These are phyloP conservation scores for Metschnikowia sp. DNA, from an alignment of 805 yeast species.

Conservation along the genomic window DNA sequence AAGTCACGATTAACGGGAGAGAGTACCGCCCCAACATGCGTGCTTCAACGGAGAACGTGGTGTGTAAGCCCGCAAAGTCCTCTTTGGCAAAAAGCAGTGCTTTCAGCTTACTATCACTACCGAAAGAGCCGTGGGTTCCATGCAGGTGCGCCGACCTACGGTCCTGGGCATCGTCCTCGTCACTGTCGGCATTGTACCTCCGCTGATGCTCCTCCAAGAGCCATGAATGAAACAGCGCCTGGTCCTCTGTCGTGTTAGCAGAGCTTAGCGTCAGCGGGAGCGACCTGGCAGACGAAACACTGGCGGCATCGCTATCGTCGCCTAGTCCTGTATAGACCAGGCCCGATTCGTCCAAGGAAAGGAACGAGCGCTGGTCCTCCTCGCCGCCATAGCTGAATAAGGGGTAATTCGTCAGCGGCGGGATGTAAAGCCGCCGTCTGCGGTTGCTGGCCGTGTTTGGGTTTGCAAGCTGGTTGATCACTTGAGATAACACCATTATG, in stretches of 20 bases:
- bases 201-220: slow-evolving; percentile 41
- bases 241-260: slow-evolving; percentile 33
- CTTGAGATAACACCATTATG: slow-evolving; percentile 38
- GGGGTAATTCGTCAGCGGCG: slow-evolving; percentile 43
- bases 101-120: slow-evolving; percentile 9
- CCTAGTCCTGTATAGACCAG: slow-evolving; percentile 24
- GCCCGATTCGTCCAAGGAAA: slow-evolving; percentile 37
- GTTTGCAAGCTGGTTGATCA: slow-evolving; percentile 40
- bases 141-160: slow-evolving; percentile 2
- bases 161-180: slow-evolving; percentile 5
- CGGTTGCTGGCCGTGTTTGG: slow-evolving; percentile 34
- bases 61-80: slow-evolving; percentile 31
- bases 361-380: slow-evolving; percentile 42
- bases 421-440: slow-evolving; percentile 39
- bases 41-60: slow-evolving; percentile 27
- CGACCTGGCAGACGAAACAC: slow-evolving; percentile 39
- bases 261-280: slow-evolving; percentile 40
- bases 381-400: slow-evolving; percentile 42
- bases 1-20: slow-evolving; percentile 40
- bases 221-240: slow-evolving; percentile 43
- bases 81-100: slow-evolving; percentile 18
- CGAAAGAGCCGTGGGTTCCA: neutral
- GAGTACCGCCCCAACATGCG: slow-evolving; percentile 30
- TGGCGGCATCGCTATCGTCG: slow-evolving; percentile 36
- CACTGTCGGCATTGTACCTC: slow-evolving; percentile 26